These are phyloP conservation scores for Calvatia gigantea DNA, from an alignment of 768 basidiomycete genomes.

Conservation along the genomic window DNA sequence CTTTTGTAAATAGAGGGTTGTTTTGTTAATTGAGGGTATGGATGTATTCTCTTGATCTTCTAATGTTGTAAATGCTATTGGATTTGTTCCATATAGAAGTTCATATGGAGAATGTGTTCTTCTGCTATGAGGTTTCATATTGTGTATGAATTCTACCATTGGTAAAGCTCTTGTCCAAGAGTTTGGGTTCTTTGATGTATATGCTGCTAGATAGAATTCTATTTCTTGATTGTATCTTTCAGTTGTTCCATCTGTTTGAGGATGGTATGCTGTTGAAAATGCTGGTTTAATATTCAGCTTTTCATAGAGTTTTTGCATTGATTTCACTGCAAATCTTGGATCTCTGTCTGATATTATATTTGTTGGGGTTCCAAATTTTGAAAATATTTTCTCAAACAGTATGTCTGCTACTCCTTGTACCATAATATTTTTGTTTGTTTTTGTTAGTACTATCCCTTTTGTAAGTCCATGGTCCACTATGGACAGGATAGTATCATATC, in stretches of 20 bases:
- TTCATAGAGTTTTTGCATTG: conserved; percentile 17
- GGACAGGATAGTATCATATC: conserved; percentile 20
- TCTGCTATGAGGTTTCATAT: conserved; percentile 14
- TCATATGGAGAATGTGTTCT: conserved; percentile 17
- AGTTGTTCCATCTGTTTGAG: conserved; percentile 22
- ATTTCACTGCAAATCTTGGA: conserved; percentile 20
- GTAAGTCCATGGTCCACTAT: conserved; percentile 24
- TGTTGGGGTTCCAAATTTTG: conserved; percentile 7
- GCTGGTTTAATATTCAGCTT: conserved; percentile 17
- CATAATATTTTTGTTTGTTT: conserved; percentile 16
- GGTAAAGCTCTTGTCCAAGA: conserved; percentile 13
- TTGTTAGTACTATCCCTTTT: conserved; percentile 24
- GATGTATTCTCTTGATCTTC: not conserved
- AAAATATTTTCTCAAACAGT: not conserved
- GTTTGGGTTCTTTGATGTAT: conserved; percentile 14
- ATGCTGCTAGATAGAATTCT: conserved; percentile 17
- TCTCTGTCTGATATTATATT: conserved; percentile 19
- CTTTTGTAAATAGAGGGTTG: no score
- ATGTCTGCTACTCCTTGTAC: not conserved
- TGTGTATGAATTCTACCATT: conserved; percentile 17
- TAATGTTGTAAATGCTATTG: not conserved
- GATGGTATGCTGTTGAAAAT: conserved; percentile 33
- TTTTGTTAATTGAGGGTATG: no score
- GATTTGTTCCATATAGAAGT: conserved; percentile 14
- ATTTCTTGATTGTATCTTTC: conserved; percentile 22